Percentiles rank a stretch among this genome's conserved stretches.
These are phyloP conservation scores for Plasmodium cynomolgi DNA, from an alignment of 169 alveolate species.

Conservation along the genomic window DNA sequence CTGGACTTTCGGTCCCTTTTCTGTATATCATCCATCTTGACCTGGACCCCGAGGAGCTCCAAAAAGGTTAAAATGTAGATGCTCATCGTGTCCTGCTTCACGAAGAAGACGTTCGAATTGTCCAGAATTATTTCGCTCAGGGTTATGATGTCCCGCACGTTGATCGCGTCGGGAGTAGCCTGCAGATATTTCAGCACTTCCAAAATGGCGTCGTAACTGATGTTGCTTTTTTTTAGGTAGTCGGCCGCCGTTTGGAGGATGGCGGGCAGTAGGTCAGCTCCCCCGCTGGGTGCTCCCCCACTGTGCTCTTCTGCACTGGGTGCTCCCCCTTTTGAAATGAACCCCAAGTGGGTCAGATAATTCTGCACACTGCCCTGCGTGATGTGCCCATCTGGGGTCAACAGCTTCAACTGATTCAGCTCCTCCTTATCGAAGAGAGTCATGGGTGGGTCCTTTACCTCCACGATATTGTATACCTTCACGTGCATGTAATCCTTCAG, in stretches of 20 bases:
- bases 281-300: not conserved
- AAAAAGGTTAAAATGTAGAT: slow-evolving; percentile 10
- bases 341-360: not conserved
- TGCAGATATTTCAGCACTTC: slow-evolving; percentile 39
- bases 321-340: not conserved
- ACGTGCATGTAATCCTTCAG: slow-evolving; percentile 7
- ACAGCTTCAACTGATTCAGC: not conserved
- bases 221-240: not conserved
- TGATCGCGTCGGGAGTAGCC: not conserved
- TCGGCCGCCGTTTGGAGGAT: not conserved
- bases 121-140: slow-evolving; percentile 5
- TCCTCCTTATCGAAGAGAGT: slow-evolving; percentile 28
- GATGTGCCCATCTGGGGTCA: not conserved
- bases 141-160: slow-evolving; percentile 24
- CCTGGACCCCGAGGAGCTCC: slow-evolving; percentile 20
- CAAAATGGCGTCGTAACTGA: slow-evolving; percentile 25
- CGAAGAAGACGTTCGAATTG: slow-evolving; percentile 7
- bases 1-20: not conserved
- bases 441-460: not conserved
- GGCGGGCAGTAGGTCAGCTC: no score
- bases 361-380: slow-evolving; percentile 24
- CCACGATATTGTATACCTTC: slow-evolving; percentile 23
- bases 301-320: not conserved
- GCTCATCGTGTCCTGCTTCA: not conserved
- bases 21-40: slow-evolving; percentile 14